These are phyloP conservation scores for Macrolepiota dolichaula DNA, from an alignment of 768 basidiomycete species.

Conservation along the genomic window DNA sequence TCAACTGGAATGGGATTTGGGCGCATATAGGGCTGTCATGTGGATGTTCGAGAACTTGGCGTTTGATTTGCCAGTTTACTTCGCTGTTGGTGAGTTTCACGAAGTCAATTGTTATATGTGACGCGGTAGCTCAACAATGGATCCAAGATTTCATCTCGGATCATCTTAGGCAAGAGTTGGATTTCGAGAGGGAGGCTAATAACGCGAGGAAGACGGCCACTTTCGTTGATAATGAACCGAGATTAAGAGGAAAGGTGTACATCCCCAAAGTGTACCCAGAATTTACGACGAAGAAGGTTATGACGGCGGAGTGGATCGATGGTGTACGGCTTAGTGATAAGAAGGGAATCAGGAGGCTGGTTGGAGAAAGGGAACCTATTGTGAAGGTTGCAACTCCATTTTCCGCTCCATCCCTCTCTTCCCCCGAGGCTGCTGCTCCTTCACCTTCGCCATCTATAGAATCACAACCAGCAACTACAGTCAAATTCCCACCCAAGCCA, in stretches of 20 bases:
- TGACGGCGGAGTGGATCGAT: constrained; percentile 85
- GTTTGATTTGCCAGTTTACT: constrained; percentile 85
- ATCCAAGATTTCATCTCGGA: constrained; percentile 69
- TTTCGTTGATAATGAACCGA: constrained; percentile 68
- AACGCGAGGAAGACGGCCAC: constrained; percentile 72
- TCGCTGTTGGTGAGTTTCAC: constrained; percentile 58
- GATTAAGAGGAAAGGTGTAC: constrained; percentile 65
- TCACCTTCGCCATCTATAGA: constrained; percentile 3
- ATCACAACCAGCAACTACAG: constrained; percentile 10
- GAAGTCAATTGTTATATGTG: background rate
- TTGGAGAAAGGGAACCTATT: constrained; percentile 42
- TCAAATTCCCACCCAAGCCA: constrained; percentile 28
- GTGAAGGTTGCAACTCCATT: background rate
- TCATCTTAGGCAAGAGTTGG: constrained; percentile 80
- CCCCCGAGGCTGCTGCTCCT: constrained; percentile 5
- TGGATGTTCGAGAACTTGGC: constrained; percentile 76
- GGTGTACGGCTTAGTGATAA: constrained; percentile 71
- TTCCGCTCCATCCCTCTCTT: constrained; percentile 11
- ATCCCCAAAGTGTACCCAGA: constrained; percentile 75
- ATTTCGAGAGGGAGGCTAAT: constrained; percentile 75
- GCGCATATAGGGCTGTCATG: constrained; percentile 67
- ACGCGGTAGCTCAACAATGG: background rate
- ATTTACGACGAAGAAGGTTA: constrained; percentile 71
- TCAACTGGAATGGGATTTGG: constrained; percentile 85
- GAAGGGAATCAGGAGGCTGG: constrained; percentile 49